Conservation (phyloP, 495 filamentous ascomycete genomes). For the Talaromyces proteolyticus region DNA sequence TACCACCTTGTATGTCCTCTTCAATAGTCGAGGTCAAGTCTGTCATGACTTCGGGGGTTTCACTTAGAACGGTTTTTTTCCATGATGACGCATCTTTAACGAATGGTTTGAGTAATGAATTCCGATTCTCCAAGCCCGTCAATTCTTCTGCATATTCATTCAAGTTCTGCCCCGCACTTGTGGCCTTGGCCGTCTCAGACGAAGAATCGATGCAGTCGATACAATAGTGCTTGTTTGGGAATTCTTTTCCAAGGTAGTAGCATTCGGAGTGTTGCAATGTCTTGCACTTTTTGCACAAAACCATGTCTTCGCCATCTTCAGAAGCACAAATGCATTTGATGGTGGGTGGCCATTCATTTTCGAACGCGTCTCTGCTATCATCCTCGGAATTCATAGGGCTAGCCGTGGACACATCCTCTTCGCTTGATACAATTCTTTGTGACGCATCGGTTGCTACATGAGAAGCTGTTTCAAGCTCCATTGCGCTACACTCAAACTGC, state of each 20-base stretch:
- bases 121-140: too few species aligned
- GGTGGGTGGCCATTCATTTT: neutral
- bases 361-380: neutral
- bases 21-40: neutral
- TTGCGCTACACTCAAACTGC: neutral
- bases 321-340: neutral
- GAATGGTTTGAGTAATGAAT: too few species aligned
- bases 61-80: too few species aligned
- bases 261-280: neutral
- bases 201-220: neutral
- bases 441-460: neutral
- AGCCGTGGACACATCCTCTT: neutral
- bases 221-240: neutral
- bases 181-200: neutral
- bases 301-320: neutral
- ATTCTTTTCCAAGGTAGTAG: neutral
- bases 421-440: neutral
- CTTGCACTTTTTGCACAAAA: neutral
- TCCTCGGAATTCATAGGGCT: neutral
- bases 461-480: neutral
- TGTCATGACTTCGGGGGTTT: neutral
- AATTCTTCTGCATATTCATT: too few species aligned
- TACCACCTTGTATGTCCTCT: neutral
- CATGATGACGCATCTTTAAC: too few species aligned
- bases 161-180: neutral